These are phyloP conservation scores for Boletus bicolor DNA, from an alignment of 768 basidiomycete species.

Conservation along the genomic window DNA sequence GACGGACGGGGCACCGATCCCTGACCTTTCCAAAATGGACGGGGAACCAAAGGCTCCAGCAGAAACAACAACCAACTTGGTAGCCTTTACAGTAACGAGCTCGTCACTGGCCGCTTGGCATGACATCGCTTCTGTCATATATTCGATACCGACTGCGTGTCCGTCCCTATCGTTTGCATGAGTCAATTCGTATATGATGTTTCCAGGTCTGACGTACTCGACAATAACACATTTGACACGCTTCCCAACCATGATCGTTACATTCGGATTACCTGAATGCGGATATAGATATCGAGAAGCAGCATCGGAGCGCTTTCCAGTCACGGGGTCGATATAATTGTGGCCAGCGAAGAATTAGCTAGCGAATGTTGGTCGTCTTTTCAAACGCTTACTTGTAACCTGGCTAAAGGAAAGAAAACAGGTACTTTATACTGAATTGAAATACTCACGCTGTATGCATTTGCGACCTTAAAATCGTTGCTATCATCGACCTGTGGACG, in stretches of 20 bases:
- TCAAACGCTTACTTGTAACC: slow-evolving; percentile 14
- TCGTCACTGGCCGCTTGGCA: slow-evolving; percentile 11
- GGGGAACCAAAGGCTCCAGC: slow-evolving; percentile 57
- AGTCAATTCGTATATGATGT: too few relatives aligned
- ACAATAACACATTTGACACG: slow-evolving; percentile 8
- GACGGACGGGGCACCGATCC: slow-evolving; percentile 56
- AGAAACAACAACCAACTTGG: slow-evolving; percentile 46
- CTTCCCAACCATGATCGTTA: slow-evolving; percentile 31
- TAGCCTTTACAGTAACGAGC: slow-evolving; percentile 24
- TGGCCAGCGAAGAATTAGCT: not conserved
- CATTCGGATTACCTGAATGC: slow-evolving; percentile 26
- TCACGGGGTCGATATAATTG: slow-evolving; percentile 53
- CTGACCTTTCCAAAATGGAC: slow-evolving; percentile 57
- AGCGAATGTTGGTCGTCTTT: too few relatives aligned
- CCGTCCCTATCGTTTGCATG: slow-evolving; percentile 23
- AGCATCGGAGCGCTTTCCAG: slow-evolving; percentile 31
- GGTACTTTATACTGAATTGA: not conserved
- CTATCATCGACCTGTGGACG: slow-evolving; percentile 44
- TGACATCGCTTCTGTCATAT: slow-evolving; percentile 24
- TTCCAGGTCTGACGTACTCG: not conserved
- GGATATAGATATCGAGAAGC: slow-evolving; percentile 40
- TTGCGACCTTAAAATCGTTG: slow-evolving; percentile 39
- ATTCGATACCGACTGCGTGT: slow-evolving; percentile 39
- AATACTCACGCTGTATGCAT: slow-evolving; percentile 27
- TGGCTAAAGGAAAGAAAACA: slow-evolving; percentile 4